phyloP scores from a whole-genome alignment of 2,329 filamentous ascomycete genomes.

The Hymenoscyphus infarciens region DNA sequence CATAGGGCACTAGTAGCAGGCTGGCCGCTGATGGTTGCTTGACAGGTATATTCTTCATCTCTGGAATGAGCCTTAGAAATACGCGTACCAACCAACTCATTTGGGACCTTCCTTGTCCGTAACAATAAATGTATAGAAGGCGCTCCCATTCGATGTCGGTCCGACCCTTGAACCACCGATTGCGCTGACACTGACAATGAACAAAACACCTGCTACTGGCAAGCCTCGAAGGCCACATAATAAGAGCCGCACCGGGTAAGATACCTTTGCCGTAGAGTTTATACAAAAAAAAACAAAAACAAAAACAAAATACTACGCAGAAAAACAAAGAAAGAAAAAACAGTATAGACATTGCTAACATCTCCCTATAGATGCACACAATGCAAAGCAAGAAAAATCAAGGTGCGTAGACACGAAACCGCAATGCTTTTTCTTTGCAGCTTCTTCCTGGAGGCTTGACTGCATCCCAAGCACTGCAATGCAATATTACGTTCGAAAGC shows the following conservation, averaged over 20 bases:
- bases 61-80: not conserved
- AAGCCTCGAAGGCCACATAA: constrained; percentile 35
- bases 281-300: no score
- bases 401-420: constrained; percentile 28
- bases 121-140: constrained; percentile 2
- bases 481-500: not conserved
- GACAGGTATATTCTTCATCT: not conserved
- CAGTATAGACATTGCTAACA: not conserved
- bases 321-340: not conserved
- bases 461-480: not conserved
- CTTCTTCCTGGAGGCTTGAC: not conserved
- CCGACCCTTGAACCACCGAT: not conserved
- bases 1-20: no score
- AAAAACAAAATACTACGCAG: not conserved
- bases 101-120: not conserved
- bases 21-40: not conserved
- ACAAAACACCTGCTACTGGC: constrained; percentile 11
- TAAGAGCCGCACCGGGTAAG: constrained; percentile 32
- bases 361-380: constrained; percentile 29
- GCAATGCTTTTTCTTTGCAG: not conserved
- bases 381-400: constrained; percentile 37
- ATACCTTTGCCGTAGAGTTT: not conserved
- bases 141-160: constrained; percentile 9
- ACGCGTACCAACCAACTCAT: not conserved
- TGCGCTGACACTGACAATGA: not conserved